Conservation (phyloP, 164 flowering plant genomes). For the Piper betle region DNA sequence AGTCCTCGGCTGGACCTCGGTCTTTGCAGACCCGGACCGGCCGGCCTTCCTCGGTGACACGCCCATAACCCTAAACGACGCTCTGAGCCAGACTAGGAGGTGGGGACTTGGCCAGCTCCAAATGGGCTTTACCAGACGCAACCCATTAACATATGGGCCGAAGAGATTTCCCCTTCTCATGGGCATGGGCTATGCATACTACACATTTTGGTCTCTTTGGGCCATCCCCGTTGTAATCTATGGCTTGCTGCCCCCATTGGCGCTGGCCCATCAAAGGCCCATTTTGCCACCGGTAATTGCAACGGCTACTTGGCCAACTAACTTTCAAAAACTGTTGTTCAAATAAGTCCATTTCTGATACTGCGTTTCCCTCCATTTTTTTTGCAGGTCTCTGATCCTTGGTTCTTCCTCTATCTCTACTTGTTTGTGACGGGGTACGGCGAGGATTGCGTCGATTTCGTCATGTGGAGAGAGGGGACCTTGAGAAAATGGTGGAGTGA, state of each 20-base stretch:
- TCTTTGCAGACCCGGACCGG: conserved; percentile 48
- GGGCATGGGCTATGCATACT: conserved; percentile 8
- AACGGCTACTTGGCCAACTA: neutral
- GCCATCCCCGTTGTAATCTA: conserved; percentile 39
- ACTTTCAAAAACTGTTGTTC: neutral
- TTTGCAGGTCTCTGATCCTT: conserved; percentile 37
- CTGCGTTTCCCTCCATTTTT: neutral
- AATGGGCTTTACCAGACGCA: conserved; percentile 29
- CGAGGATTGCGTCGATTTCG: conserved; percentile 43
- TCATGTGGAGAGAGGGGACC: conserved; percentile 18
- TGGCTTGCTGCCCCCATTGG: conserved; percentile 51
- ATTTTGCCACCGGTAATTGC: conserved; percentile 54
- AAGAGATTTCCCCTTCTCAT: conserved; percentile 14
- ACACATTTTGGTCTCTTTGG: conserved; percentile 35
- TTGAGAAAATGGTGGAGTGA: conserved; percentile 58
- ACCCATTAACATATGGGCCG: conserved; percentile 37
- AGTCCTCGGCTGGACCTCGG: conserved; percentile 65
- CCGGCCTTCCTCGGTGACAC: conserved; percentile 60
- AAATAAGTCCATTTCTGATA: neutral
- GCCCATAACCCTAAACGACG: conserved; percentile 36
- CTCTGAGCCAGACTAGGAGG: conserved; percentile 39
- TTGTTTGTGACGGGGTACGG: conserved; percentile 45
- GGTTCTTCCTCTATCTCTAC: conserved; percentile 42
- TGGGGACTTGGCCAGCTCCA: conserved; percentile 53
- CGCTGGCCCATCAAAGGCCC: conserved; percentile 29